These are phyloP conservation scores for Neurospora sp. DNA, from an alignment of 495 filamentous ascomycete genomes.

Conservation along the genomic window DNA sequence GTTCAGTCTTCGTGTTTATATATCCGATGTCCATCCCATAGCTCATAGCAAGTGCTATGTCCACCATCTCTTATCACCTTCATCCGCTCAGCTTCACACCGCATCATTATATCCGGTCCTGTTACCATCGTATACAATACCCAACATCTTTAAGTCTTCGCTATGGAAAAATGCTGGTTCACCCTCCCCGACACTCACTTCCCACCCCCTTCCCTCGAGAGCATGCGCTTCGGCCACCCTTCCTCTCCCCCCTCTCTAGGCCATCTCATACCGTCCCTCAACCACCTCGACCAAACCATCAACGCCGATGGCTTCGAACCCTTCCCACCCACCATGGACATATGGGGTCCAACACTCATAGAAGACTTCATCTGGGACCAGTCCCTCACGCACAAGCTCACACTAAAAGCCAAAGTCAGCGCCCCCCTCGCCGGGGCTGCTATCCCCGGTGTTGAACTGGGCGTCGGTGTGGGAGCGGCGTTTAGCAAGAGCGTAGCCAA, in stretches of 20 bases:
- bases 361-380: background rate
- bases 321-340: background rate
- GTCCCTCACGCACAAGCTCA: too few species aligned
- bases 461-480: background rate
- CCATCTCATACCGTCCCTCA: conserved; percentile 1
- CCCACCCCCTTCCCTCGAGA: background rate
- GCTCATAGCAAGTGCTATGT: too few species aligned
- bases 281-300: background rate
- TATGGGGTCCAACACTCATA: background rate
- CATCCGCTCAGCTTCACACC: too few species aligned
- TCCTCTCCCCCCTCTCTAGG: background rate
- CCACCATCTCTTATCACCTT: too few species aligned
- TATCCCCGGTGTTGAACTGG: too few species aligned
- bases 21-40: too few species aligned
- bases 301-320: conserved; percentile 1
- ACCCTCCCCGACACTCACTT: conserved; percentile 1
- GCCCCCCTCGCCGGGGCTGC: too few species aligned
- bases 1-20: too few species aligned
- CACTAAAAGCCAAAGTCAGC: too few species aligned
- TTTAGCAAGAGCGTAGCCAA: background rate
- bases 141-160: too few species aligned
- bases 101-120: too few species aligned
- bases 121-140: too few species aligned
- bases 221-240: background rate
- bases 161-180: background rate